These are phyloP conservation scores for Diaporthe destruens DNA, from an alignment of 2,329 filamentous ascomycete genomes.

Conservation along the genomic window DNA sequence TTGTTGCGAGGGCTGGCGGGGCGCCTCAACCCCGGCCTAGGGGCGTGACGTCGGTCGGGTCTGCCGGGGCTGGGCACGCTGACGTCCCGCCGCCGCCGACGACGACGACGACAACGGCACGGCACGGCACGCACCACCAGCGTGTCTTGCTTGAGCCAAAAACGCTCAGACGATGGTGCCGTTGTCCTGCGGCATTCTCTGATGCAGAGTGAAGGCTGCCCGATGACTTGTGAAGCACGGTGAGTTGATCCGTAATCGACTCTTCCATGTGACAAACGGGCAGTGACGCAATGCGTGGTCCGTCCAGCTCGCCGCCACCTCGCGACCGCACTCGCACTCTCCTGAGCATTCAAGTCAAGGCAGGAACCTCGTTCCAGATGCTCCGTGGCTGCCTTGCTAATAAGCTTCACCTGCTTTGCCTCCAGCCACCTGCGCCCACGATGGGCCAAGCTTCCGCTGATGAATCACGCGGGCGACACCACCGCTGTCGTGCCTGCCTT, in stretches of 20 bases:
- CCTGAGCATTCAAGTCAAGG: not conserved
- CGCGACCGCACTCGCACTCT: not conserved
- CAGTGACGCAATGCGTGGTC: constrained; percentile 31
- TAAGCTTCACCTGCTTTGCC: not conserved
- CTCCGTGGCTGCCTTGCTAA: not conserved
- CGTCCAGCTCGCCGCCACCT: not conserved
- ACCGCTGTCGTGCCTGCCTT: not conserved
- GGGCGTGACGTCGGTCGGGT: constrained; percentile 24
- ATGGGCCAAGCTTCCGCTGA: constrained; percentile 19
- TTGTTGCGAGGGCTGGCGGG: no score
- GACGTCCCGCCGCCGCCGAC: not conserved
- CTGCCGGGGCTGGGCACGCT: constrained; percentile 4
- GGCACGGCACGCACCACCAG: not conserved
- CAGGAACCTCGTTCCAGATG: constrained; percentile 14
- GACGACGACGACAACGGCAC: no score
- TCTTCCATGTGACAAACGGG: constrained; percentile 10
- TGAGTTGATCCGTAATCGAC: not conserved
- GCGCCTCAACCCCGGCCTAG: not conserved
- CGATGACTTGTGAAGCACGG: not conserved
- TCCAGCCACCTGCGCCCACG: constrained; percentile 8
- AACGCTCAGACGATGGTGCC: not conserved
- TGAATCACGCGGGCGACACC: constrained; percentile 32
- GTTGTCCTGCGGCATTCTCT: no score
- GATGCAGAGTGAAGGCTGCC: no score
- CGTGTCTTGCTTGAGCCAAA: not conserved